phyloP scores from a whole-genome alignment of 495 filamentous ascomycete species.

The Neurospora tetrasperma region DNA sequence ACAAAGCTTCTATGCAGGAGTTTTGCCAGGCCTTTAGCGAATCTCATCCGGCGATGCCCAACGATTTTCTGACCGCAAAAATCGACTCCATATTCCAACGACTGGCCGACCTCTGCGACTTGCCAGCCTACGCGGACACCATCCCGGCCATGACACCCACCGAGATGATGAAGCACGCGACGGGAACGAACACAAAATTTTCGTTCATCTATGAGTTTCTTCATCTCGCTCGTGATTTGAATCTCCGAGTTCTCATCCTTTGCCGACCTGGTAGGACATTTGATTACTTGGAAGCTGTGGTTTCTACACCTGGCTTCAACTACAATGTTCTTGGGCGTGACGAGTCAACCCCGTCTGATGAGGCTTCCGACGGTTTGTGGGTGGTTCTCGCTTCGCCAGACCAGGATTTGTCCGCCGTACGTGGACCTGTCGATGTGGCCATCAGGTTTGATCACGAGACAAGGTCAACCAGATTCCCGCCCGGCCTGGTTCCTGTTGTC shows the following conservation, averaged over 20 bases:
- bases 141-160: conserved; percentile 17
- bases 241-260: conserved; percentile 31
- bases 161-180: conserved; percentile 28
- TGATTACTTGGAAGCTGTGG: conserved; percentile 28
- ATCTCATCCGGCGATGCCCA: conserved; percentile 13
- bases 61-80: conserved; percentile 16
- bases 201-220: conserved; percentile 36
- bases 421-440: conserved; percentile 22
- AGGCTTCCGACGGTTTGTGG: background rate
- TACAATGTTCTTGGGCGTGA: conserved; percentile 13
- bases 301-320: conserved; percentile 18
- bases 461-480: conserved; percentile 12
- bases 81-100: conserved; percentile 28
- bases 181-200: conserved; percentile 35
- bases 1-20: conserved; percentile 24
- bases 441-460: conserved; percentile 33
- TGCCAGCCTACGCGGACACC: conserved; percentile 29
- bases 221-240: conserved; percentile 16
- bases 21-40: conserved; percentile 22
- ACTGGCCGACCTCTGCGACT: conserved; percentile 32
- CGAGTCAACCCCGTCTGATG: background rate
- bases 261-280: conserved; percentile 26
- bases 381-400: conserved; percentile 15
- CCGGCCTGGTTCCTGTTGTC: conserved; percentile 14
- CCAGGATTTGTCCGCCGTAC: conserved; percentile 11